Percentiles rank a stretch among this genome's conserved stretches.
phyloP scores from a whole-genome alignment of 1,284 basidiomycete genomes.

The Malassezia caprae region DNA sequence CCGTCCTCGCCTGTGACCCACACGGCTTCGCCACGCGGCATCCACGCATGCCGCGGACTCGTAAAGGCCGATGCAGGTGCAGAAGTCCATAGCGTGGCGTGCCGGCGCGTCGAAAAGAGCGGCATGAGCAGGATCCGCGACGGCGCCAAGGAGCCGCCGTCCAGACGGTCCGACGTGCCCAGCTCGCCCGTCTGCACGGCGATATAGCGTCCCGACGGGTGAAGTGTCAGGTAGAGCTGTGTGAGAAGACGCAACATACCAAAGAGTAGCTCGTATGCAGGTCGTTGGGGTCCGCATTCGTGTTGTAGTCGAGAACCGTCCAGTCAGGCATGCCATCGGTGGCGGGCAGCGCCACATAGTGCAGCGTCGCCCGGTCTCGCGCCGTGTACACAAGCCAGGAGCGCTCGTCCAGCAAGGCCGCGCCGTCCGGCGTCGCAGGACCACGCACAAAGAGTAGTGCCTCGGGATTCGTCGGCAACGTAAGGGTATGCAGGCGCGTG shows the following conservation, averaged over 20 bases:
- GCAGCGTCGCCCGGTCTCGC: constrained; percentile 27
- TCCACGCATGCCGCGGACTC: constrained; percentile 33
- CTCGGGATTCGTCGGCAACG: constrained; percentile 27
- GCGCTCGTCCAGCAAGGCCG: background rate
- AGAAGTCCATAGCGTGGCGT: constrained; percentile 30
- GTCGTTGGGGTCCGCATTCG: constrained; percentile 31
- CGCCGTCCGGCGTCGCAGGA: constrained; percentile 15
- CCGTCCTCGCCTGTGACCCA: constrained; percentile 42
- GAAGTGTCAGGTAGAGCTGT: constrained; percentile 29
- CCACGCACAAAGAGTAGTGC: constrained; percentile 32
- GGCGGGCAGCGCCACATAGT: constrained; percentile 33
- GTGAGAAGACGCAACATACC: background rate
- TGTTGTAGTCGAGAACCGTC: constrained; percentile 29
- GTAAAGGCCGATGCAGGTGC: constrained; percentile 24
- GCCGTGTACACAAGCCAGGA: constrained; percentile 34
- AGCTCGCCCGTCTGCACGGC: constrained; percentile 40
- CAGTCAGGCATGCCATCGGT: constrained; percentile 17
- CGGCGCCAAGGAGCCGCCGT: constrained; percentile 8
- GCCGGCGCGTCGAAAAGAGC: constrained; percentile 20
- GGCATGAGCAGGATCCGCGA: constrained; percentile 32
- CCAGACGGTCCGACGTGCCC: constrained; percentile 12
- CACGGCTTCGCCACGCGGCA: constrained; percentile 22
- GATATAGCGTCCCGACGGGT: constrained; percentile 28
- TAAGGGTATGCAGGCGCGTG: background rate
- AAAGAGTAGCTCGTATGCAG: constrained; percentile 37